These are phyloP conservation scores for Hyphodiscus hymeniophilus DNA, from an alignment of 495 filamentous ascomycete species.

Conservation along the genomic window DNA sequence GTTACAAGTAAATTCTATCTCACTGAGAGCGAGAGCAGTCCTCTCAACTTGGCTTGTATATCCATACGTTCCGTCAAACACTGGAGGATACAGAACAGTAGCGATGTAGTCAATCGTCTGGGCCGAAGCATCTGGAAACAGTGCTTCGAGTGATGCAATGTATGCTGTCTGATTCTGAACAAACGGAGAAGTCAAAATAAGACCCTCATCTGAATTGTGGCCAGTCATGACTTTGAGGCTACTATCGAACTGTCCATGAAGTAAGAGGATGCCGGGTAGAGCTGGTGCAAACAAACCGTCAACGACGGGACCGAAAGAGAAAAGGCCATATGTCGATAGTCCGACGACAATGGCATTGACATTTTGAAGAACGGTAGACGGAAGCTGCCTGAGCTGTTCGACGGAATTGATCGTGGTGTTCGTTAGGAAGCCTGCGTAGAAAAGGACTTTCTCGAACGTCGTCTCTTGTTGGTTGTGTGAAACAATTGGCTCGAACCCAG, in stretches of 20 bases:
- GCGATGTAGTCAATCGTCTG: constrained; percentile 6
- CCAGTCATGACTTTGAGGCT: constrained; percentile 46
- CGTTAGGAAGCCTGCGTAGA: constrained; percentile 7
- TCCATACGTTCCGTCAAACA: constrained; percentile 31
- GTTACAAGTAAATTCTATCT: constrained; percentile 43
- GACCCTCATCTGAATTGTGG: constrained; percentile 48
- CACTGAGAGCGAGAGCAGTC: constrained; percentile 26
- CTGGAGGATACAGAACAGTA: constrained; percentile 22
- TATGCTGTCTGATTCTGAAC: constrained; percentile 24
- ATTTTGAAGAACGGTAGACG: constrained; percentile 33
- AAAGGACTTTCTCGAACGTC: constrained; percentile 5
- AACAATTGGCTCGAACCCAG: constrained; percentile 14
- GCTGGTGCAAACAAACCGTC: constrained; percentile 52
- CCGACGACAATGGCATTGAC: constrained; percentile 45
- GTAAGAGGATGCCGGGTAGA: constrained; percentile 47
- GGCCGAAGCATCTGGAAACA: constrained; percentile 27
- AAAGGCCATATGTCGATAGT: constrained; percentile 33
- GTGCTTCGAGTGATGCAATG: background rate
- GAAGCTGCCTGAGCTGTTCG: constrained; percentile 40
- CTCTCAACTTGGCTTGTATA: constrained; percentile 34
- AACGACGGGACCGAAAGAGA: constrained; percentile 48
- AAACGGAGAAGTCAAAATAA: constrained; percentile 16
- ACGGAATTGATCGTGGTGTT: constrained; percentile 31
- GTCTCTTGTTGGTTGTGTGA: constrained; percentile 11
- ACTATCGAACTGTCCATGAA: constrained; percentile 46